Evolutionary conservation across 768 basidiomycete genomes (phyloP).

Genomic region (Pleurotus ostreatus): DNA sequence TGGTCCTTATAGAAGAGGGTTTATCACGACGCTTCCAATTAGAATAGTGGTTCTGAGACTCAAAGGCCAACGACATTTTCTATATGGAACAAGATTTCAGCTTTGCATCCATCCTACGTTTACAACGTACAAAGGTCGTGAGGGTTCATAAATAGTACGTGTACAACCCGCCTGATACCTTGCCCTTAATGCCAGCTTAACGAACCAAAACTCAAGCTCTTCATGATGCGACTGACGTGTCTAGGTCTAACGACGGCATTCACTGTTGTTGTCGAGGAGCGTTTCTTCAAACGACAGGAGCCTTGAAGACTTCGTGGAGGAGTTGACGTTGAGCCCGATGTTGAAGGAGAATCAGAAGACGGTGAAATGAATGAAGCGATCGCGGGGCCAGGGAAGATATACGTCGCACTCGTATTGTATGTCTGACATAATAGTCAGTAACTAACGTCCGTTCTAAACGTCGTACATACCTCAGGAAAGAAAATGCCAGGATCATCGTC

Average conservation of each 20-base stretch:
- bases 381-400: conserved; percentile 50
- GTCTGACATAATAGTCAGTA: conserved; percentile 15
- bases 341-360: neutral
- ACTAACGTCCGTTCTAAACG: neutral
- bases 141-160: no score
- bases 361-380: conserved; percentile 26
- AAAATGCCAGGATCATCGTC: conserved; percentile 71
- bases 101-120: no score
- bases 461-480: conserved; percentile 36
- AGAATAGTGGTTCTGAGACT: no score
- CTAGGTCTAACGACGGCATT: neutral
- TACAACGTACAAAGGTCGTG: no score
- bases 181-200: no score
- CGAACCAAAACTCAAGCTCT: neutral
- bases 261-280: neutral
- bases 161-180: no score
- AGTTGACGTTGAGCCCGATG: neutral
- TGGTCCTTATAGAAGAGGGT: no score
- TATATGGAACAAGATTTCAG: no score
- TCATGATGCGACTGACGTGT: neutral
- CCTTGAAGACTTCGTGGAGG: neutral
- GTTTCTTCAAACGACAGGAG: neutral
- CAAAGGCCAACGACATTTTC: no score
- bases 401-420: conserved; percentile 25
- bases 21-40: no score